phyloP scores from a whole-genome alignment of 495 filamentous ascomycete species.

The Podospora appendiculata region DNA sequence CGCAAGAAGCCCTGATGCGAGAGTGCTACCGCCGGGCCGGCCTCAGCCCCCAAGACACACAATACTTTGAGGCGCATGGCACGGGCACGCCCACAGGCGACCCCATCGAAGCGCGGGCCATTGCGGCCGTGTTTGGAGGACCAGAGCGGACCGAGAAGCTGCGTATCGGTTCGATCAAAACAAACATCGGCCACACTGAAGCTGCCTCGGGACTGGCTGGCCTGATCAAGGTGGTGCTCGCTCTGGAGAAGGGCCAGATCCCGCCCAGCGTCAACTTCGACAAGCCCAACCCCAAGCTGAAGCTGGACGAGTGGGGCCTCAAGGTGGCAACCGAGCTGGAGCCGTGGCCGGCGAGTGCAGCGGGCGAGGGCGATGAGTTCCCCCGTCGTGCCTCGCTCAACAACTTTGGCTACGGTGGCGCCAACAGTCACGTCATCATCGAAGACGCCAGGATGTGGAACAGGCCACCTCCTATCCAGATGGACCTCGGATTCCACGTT shows the following conservation, averaged over 20 bases:
- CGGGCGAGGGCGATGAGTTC: too few relatives aligned
- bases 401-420: neutral
- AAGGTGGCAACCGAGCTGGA: neutral
- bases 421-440: neutral
- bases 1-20: conserved; percentile 44
- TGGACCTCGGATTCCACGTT: too few relatives aligned
- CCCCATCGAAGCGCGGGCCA: conserved; percentile 26
- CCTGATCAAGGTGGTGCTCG: conserved; percentile 43
- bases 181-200: conserved; percentile 45
- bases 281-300: conserved; percentile 31
- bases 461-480: too few relatives aligned
- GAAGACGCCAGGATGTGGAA: too few relatives aligned
- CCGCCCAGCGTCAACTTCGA: conserved; percentile 29
- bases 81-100: conserved; percentile 29
- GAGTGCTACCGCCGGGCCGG: conserved; percentile 38
- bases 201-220: conserved; percentile 39
- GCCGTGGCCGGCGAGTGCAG: neutral
- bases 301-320: neutral
- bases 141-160: neutral
- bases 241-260: conserved; percentile 38
- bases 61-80: conserved; percentile 30
- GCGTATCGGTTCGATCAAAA: conserved; percentile 35
- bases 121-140: conserved; percentile 11
- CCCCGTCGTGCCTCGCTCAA: neutral
- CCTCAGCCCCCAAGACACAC: conserved; percentile 33